Conservation (phyloP, 495 filamentous ascomycete species). For the Astrocystis sublimbata region DNA sequence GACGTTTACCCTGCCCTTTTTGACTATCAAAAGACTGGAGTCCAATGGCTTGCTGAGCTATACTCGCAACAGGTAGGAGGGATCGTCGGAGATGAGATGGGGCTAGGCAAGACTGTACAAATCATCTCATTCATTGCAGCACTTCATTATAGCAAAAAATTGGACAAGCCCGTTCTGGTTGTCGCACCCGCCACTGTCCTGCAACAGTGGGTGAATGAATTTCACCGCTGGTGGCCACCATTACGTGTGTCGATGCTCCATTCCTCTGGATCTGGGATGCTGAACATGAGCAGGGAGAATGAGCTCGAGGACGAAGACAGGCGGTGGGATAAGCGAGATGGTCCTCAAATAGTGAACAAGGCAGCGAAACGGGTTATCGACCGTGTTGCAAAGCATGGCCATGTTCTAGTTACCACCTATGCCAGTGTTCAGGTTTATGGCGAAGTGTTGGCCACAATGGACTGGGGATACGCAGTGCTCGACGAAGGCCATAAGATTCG, state of each 20-base stretch:
- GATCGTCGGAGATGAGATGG: conserved; percentile 98
- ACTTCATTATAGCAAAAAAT: conserved; percentile 82
- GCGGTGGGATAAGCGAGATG: conserved; percentile 45
- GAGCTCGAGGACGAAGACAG: conserved; percentile 68
- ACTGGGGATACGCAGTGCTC: conserved; percentile 92
- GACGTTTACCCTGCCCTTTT: conserved; percentile 90
- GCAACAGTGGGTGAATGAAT: conserved; percentile 97
- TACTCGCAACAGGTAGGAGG: conserved; percentile 87
- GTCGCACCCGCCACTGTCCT: conserved; percentile 93
- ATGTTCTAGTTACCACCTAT: conserved; percentile 94
- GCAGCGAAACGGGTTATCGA: conserved; percentile 77
- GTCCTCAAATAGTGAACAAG: conserved; percentile 51
- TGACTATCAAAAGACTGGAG: conserved; percentile 92
- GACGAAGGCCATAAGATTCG: conserved; percentile 98
- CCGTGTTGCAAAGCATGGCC: conserved; percentile 79
- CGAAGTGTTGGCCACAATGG: conserved; percentile 70
- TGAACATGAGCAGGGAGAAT: conserved; percentile 71
- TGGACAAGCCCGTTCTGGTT: conserved; percentile 81
- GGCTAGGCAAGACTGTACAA: conserved; percentile 92
- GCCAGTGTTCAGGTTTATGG: conserved; percentile 87
- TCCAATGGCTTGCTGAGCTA: conserved; percentile 95
- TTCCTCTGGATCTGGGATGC: conserved; percentile 93
- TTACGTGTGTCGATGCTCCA: conserved; percentile 93
- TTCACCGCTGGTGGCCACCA: conserved; percentile 97
- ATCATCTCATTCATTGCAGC: conserved; percentile 88